phyloP scores from a whole-genome alignment of 345 rosid genomes.

The Gossypium ekmanianum region DNA sequence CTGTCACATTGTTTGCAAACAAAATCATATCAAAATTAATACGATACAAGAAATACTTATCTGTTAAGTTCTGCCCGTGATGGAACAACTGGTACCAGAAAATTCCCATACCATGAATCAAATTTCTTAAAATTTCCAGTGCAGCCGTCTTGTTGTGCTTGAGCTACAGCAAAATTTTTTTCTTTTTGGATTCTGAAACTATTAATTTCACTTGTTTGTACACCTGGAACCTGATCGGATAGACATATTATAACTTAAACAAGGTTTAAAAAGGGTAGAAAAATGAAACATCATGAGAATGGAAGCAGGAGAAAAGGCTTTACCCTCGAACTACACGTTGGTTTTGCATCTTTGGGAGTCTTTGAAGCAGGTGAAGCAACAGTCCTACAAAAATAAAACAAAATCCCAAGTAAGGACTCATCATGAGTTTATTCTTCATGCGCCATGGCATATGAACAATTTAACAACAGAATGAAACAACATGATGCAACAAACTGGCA shows the following conservation, averaged over 20 bases:
- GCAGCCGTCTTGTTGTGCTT: conserved; percentile 53
- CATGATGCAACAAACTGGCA: background rate
- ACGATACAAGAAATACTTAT: background rate
- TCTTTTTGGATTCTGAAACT: conserved; percentile 32
- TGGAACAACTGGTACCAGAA: conserved; percentile 54
- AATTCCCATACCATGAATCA: conserved; percentile 51
- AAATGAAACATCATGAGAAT: background rate
- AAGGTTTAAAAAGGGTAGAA: background rate
- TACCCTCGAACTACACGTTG: background rate
- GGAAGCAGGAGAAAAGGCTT: background rate
- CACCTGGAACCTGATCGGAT: conserved; percentile 14
- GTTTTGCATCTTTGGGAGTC: conserved; percentile 12
- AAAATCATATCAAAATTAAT: background rate
- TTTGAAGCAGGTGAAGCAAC: conserved; percentile 15
- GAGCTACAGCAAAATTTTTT: conserved; percentile 40
- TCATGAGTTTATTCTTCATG: background rate
- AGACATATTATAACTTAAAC: conserved; percentile 6
- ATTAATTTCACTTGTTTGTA: conserved; percentile 9
- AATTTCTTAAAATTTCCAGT: conserved; percentile 41
- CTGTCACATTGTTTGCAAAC: background rate
- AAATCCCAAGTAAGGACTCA: background rate
- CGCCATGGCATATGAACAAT: background rate
- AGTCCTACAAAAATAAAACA: background rate
- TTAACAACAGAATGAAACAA: background rate
- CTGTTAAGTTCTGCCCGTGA: conserved; percentile 37